phyloP scores from a whole-genome alignment of 192 early-diverging fungal genomes.

The Coemansia biformis region DNA sequence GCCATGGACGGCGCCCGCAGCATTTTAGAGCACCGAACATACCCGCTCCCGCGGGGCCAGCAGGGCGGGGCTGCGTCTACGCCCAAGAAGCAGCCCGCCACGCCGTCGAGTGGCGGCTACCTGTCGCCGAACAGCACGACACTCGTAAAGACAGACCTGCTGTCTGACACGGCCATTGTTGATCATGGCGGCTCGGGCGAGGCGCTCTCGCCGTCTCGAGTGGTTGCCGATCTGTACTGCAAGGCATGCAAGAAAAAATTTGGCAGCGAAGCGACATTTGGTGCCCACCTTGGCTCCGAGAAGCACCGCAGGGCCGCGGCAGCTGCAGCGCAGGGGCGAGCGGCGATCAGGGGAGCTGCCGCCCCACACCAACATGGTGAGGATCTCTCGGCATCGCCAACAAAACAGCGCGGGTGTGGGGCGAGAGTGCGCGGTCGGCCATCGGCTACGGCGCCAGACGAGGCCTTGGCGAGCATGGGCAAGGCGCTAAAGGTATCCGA shows the following conservation, averaged over 20 bases:
- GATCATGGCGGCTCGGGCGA: background rate
- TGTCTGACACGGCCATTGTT: no score
- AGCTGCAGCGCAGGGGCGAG: background rate
- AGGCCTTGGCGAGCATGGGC: conserved; percentile 9
- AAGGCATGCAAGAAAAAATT: conserved; percentile 25
- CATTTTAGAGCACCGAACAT: conserved; percentile 4
- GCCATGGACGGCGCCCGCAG: background rate
- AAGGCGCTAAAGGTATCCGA: conserved; percentile 23
- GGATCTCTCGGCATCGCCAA: no score
- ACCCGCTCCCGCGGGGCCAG: background rate
- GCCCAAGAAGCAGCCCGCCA: conserved; percentile 1
- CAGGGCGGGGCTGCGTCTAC: background rate
- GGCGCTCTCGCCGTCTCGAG: background rate
- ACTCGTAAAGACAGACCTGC: conserved; percentile 13
- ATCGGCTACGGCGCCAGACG: background rate
- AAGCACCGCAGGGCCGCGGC: conserved; percentile 8
- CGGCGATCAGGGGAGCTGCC: no score
- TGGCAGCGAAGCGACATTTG: conserved; percentile 15
- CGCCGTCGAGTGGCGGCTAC: conserved; percentile 2
- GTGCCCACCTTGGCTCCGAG: conserved; percentile 20
- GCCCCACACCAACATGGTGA: no score
- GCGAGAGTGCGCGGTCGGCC: no score
- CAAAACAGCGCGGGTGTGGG: no score
- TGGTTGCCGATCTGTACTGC: conserved; percentile 9
- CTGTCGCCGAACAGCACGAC: conserved; percentile 32